Conservation (phyloP, 306 rosid species). For the Trifolium subterraneum region DNA sequence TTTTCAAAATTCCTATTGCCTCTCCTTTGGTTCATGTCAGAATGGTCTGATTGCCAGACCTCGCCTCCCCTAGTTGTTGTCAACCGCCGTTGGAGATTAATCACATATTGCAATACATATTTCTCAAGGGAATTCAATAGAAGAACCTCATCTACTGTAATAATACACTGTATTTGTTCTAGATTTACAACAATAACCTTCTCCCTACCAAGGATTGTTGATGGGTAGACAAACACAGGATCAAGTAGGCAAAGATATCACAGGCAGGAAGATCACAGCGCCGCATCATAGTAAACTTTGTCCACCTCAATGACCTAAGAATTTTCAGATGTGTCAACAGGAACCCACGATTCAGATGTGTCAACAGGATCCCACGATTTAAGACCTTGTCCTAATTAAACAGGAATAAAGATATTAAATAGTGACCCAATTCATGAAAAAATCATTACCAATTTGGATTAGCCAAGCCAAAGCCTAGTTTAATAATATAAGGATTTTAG, state of each 20-base stretch:
- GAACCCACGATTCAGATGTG: conserved; percentile 91
- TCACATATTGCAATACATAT: conserved; percentile 88
- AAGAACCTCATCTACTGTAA: conserved; percentile 95
- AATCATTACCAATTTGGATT: too few relatives aligned
- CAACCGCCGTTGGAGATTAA: conserved; percentile 83
- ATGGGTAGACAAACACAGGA: conserved; percentile 95
- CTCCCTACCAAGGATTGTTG: conserved; percentile 98
- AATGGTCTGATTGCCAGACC: conserved; percentile 78
- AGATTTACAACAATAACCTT: conserved; percentile 94
- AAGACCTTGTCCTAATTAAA: conserved; percentile 70
- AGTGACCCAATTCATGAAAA: too few relatives aligned
- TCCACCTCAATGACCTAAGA: conserved; percentile 95
- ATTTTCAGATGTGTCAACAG: conserved; percentile 83
- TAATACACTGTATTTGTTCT: conserved; percentile 97
- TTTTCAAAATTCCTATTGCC: conserved; percentile 75
- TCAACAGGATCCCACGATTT: conserved; percentile 97
- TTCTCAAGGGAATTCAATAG: conserved; percentile 93
- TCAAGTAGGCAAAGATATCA: conserved; percentile 90
- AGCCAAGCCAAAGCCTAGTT: too few relatives aligned
- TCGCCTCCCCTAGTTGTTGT: conserved; percentile 65
- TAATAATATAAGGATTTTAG: too few relatives aligned
- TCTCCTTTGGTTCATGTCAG: conserved; percentile 68
- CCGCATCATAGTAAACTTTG: conserved; percentile 97
- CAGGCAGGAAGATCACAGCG: conserved; percentile 99
- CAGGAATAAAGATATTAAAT: too few relatives aligned